Evolutionary conservation across 345 rosid genomes (phyloP).

Genomic region (Trapa bicornis): DNA sequence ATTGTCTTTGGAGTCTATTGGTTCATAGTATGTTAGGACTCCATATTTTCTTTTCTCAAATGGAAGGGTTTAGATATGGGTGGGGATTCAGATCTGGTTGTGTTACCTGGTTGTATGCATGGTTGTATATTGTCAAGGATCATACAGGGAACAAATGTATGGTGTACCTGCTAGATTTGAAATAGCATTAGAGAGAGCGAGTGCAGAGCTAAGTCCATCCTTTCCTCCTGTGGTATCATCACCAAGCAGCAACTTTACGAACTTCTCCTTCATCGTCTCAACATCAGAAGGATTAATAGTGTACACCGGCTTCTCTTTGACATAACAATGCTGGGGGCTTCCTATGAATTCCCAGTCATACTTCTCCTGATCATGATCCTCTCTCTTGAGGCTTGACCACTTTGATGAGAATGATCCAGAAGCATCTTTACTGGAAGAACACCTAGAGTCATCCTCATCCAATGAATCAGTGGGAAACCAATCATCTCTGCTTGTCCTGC

Average conservation of each 20-base stretch:
- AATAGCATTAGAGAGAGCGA: constrained; percentile 81
- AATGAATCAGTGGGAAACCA: constrained; percentile 63
- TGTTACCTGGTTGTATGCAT: background rate
- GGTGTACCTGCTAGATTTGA: constrained; percentile 67
- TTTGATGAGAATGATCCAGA: constrained; percentile 79
- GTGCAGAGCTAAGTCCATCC: constrained; percentile 54
- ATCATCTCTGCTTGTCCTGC: constrained; percentile 72
- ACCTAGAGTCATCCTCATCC: constrained; percentile 73
- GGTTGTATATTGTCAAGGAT: background rate
- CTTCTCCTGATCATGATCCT: constrained; percentile 21
- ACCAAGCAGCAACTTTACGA: constrained; percentile 70
- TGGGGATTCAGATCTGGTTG: too few relatives aligned
- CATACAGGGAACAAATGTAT: background rate
- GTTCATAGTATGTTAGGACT: too few relatives aligned
- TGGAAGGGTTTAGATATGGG: too few relatives aligned
- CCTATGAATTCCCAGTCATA: constrained; percentile 48
- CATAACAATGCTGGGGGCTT: constrained; percentile 42
- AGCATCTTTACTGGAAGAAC: constrained; percentile 91
- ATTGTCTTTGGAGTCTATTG: too few relatives aligned
- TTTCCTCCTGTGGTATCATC: constrained; percentile 80
- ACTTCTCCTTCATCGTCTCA: constrained; percentile 76
- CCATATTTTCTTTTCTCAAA: too few relatives aligned
- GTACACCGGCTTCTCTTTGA: constrained; percentile 44
- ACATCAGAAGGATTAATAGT: constrained; percentile 37
- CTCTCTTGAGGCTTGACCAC: constrained; percentile 49